Conservation (phyloP, 2,329 filamentous ascomycete genomes). For the Claviceps monticola region DNA sequence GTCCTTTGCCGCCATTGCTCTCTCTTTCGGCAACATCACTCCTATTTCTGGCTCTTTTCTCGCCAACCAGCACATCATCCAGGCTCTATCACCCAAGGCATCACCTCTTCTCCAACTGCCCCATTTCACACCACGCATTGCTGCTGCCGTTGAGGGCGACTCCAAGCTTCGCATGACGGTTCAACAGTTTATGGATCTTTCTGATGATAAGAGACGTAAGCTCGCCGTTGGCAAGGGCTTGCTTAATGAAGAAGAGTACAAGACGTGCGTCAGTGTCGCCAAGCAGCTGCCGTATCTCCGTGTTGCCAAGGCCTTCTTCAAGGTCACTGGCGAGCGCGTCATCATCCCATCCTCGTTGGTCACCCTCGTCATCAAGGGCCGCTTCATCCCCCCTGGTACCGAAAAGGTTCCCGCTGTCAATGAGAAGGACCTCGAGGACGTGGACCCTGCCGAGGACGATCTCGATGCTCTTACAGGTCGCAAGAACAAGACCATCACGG, state of each 20-base stretch:
- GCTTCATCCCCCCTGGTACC: constrained; percentile 79
- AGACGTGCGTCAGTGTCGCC: constrained; percentile 60
- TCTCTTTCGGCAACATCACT: constrained; percentile 72
- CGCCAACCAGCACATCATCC: constrained; percentile 74
- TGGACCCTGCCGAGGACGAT: constrained; percentile 87
- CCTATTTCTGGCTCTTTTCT: constrained; percentile 74
- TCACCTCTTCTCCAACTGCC: constrained; percentile 89
- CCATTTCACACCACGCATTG: constrained; percentile 58
- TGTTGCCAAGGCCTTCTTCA: constrained; percentile 93
- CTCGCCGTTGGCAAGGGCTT: constrained; percentile 58
- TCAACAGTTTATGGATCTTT: constrained; percentile 77
- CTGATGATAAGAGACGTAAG: constrained; percentile 58
- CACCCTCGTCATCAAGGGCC: constrained; percentile 87
- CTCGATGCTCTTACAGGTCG: constrained; percentile 71
- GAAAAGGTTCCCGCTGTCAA: constrained; percentile 60
- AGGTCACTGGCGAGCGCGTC: constrained; percentile 86
- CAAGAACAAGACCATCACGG: constrained; percentile 54
- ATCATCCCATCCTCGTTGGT: constrained; percentile 89
- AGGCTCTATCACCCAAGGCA: constrained; percentile 69
- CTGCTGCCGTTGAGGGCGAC: constrained; percentile 57
- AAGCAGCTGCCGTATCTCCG: constrained; percentile 72
- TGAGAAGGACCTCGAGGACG: constrained; percentile 70
- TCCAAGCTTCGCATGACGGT: constrained; percentile 63
- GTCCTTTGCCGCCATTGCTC: constrained; percentile 72
- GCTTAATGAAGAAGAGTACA: constrained; percentile 63